Evolutionary conservation across 805 yeast genomes (phyloP), one percentile per base, ranked within the genome.

Genomic region (Kodamaea neixiangensis): DNA sequence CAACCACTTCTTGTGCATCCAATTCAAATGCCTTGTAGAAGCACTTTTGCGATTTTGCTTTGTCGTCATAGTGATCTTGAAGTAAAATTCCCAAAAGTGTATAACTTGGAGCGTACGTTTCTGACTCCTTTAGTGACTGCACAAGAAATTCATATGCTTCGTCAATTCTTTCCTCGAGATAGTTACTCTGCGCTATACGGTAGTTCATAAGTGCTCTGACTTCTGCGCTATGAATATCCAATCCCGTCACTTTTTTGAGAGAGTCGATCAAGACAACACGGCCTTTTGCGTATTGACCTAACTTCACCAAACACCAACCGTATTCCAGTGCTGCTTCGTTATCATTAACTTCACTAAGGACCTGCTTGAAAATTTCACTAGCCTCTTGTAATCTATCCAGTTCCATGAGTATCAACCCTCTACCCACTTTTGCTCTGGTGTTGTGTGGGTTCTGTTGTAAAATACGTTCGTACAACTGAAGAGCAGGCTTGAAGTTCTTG

Each of bases 21-120:
- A 93, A 69, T 60, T 93, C 97, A 63, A 93, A 88, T 0, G 98
- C 97, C 60, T 85, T 89, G 64, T 86, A 83, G 64, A 86, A 93
- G 65, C 97, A 91, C 63, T 89, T 90, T 48, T 84, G 83, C 0
- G 97, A 96, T 44, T 94, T 79, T 0, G 71, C 69, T 21, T 68
- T 63, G 60, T 91, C 97, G 7, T 73, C 67, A 53, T 77, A 83
- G 52, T 78, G 71, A 1, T 79, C 76, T 3, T 78, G 67, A 60
- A 89, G 92, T n/a, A 89, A 73, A 46, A 78, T 65, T 19, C 99
- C 99, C 20, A 94, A 70, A 1, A 90, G 78, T 0, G 97, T 85
- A 63, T 84, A 94, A 0, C 96, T 81, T 1, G 96, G 85, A 0
- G 97, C 92, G 64, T 76, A 81, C 22, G 77, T 81, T 25, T 83